Base-by-base conservation (phyloP, 306 rosid species). In the Prosopis cineraria region DNA sequence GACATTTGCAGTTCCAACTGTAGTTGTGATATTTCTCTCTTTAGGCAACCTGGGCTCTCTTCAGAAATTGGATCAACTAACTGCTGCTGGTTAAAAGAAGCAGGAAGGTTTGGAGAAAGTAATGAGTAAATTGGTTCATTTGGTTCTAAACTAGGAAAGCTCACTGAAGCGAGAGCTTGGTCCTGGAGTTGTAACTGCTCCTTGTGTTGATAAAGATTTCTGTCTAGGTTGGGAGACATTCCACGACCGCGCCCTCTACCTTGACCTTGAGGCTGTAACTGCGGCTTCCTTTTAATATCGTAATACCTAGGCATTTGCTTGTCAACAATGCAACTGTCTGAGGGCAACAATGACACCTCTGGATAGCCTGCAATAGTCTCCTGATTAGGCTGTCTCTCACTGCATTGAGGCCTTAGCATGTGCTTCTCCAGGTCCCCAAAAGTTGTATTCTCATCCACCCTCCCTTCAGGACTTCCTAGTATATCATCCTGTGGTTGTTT, bases 1-100 rank as follows among this genome's bases (percentile, higher is more conserved):
- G 76, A 55, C 41, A 34, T 36, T 65, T 55, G 75, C 25, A 60
- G 79, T 72, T 55, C 79, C 82, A 58, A 48, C 45, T 44, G 65
- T 55, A 53, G 16, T 72, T 69, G 75, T 55, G 45, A 36, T 48
- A n/a, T 10, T 67, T 73, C 47, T 37, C 20, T 39, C 36, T 3
- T 22, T 17, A 19, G 33, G 43, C 68, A 63, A 3, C 43, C 25
- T 17, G 14, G 44, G 68, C 14, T 17, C 43, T 25, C 47, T 37
- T 66, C 71, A 10, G 30, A 37, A 66, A 16, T n/a, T 10, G 48
- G 19, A 66, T 37, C 50, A 10, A 10, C 27, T 19, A 36, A 64
- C 45, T 64, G 70, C 45, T 19, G 47, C 45, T 2, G 29, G 17
- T 33, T 33, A 2, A 24, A 27, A 33, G 69, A 0, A n/a, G 22